A percentile compares a stretch with the other conserved stretches of the same genome.
Evolutionary conservation across 1,284 basidiomycete genomes (phyloP).

Genomic region (Ustilago hordei): DNA sequence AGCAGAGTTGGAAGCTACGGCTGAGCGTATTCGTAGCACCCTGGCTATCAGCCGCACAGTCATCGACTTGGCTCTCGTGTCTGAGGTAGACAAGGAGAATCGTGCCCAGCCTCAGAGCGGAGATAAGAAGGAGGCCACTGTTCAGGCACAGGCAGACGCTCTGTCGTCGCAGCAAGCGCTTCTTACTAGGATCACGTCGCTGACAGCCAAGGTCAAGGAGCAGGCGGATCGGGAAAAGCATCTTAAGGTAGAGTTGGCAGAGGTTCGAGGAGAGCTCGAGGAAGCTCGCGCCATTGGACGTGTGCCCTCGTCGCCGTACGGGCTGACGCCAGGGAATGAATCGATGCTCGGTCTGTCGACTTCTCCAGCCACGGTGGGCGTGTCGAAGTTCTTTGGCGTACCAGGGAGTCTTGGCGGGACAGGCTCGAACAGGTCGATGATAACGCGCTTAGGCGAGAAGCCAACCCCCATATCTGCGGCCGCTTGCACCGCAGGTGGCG

Average conservation of each 20-base stretch:
- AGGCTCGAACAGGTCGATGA: constrained; percentile 29
- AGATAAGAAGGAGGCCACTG: constrained; percentile 7
- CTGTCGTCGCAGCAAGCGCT: constrained; percentile 27
- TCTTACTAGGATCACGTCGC: constrained; percentile 17
- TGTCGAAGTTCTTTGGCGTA: constrained; percentile 10
- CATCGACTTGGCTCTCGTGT: constrained; percentile 32
- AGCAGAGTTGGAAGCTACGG: constrained; percentile 28
- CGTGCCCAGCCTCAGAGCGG: background rate
- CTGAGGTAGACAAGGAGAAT: constrained; percentile 23
- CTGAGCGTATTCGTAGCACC: constrained; percentile 29
- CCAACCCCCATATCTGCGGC: constrained; percentile 11
- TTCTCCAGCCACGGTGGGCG: constrained; percentile 15
- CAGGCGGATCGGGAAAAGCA: constrained; percentile 24
- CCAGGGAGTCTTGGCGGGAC: constrained; percentile 16
- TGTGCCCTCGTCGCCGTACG: constrained; percentile 24
- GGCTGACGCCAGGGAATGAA: constrained; percentile 18
- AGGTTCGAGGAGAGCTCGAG: constrained; percentile 31
- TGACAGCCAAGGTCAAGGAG: constrained; percentile 33
- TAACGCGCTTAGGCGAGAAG: constrained; percentile 18
- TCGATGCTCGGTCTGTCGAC: constrained; percentile 45
- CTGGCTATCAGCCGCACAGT: constrained; percentile 38
- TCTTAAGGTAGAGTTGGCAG: constrained; percentile 25
- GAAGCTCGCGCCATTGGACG: constrained; percentile 12
- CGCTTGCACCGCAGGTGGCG: background rate
- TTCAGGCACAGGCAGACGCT: constrained; percentile 17